These are phyloP conservation scores for Aspergillus sp. DNA, from an alignment of 2,329 filamentous ascomycete genomes.

Conservation along the genomic window DNA sequence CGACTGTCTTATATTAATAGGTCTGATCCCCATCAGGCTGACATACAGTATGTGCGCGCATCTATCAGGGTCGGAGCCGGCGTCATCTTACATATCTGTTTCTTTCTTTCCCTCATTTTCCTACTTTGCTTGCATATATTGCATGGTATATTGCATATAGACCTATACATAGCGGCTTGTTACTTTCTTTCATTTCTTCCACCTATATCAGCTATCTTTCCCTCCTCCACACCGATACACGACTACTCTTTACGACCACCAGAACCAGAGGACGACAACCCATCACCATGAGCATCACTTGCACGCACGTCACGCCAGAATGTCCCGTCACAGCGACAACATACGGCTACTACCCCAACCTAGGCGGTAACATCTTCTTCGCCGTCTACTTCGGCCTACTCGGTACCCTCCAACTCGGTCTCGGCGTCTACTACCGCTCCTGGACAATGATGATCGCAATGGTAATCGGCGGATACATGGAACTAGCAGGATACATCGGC, in stretches of 20 bases:
- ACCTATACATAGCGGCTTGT: not conserved
- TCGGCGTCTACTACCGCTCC: slow-evolving; percentile 55
- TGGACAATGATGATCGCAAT: slow-evolving; percentile 59
- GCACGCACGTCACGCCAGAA: slow-evolving; percentile 35
- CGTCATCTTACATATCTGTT: not conserved
- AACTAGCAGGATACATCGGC: slow-evolving; percentile 59
- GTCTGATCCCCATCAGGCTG: not conserved
- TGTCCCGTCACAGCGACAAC: slow-evolving; percentile 52
- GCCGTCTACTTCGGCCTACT: slow-evolving; percentile 53
- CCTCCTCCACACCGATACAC: not conserved
- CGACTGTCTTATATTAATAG: slow-evolving; percentile 1
- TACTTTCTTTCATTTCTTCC: not conserved
- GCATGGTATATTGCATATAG: not conserved
- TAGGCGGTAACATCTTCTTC: slow-evolving; percentile 56
- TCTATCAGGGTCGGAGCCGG: not conserved
- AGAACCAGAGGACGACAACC: not conserved
- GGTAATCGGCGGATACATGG: slow-evolving; percentile 51
- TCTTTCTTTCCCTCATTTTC: not conserved
- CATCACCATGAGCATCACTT: slow-evolving; percentile 29
- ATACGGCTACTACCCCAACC: slow-evolving; percentile 57
- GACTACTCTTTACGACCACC: not conserved
- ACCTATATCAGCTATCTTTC: not conserved
- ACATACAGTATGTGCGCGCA: slow-evolving; percentile 1
- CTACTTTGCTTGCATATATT: not conserved
- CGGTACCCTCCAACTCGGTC: slow-evolving; percentile 50